Evolutionary conservation across 148 eudicot species (phyloP).

Genomic region (Oxyria digyna): DNA sequence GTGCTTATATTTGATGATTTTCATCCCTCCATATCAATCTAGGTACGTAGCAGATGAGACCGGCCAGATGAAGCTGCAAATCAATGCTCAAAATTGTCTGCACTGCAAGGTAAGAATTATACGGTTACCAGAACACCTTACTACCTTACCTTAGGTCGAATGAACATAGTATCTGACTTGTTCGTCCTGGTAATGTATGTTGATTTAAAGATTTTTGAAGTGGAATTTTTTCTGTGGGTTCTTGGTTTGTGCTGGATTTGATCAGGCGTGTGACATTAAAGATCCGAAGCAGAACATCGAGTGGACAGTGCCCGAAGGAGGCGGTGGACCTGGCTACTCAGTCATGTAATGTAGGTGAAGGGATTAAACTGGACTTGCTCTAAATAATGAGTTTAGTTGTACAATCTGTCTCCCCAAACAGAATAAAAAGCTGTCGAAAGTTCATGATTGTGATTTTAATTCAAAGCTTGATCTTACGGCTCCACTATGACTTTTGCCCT

Average conservation of each 20-base stretch:
- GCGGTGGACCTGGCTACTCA: conserved; percentile 94
- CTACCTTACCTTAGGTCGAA: not conserved
- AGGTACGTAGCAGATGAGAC: conserved; percentile 66
- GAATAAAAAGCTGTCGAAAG: not conserved
- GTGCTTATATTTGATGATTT: not conserved
- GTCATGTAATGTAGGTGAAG: conserved; percentile 43
- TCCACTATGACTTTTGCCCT: not conserved
- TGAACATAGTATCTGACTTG: not conserved
- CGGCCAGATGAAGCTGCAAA: conserved; percentile 70
- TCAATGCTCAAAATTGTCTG: conserved; percentile 90
- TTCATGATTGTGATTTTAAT: not conserved
- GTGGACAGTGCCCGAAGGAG: conserved; percentile 97
- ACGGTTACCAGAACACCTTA: not conserved
- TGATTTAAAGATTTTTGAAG: too few relatives aligned
- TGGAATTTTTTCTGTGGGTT: not conserved
- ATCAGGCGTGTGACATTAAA: conserved; percentile 92
- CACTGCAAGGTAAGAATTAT: conserved; percentile 77
- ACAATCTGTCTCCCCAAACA: not conserved
- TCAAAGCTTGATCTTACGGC: not conserved
- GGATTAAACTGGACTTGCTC: not conserved
- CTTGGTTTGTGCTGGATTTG: not conserved
- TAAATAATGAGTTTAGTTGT: not conserved
- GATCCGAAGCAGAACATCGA: conserved; percentile 91
- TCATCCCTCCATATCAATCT: not conserved
- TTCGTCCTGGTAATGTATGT: not conserved